A percentile compares a stretch with the other conserved stretches of the same genome.
phyloP scores from a whole-genome alignment of 495 filamentous ascomycete species.

The Penicillium simplicissimum region DNA sequence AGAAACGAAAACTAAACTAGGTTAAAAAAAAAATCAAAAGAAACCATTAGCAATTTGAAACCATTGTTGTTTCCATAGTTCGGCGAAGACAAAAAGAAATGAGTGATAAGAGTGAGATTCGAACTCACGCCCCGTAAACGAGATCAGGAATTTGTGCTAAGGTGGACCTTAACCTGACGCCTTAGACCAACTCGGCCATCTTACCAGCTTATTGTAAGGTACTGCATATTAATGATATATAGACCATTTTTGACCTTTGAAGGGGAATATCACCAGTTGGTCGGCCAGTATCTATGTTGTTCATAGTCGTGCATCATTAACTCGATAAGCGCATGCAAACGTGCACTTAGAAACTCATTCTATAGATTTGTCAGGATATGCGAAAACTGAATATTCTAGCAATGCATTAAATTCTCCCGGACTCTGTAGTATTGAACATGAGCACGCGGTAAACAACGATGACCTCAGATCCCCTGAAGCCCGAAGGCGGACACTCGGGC shows the following conservation, averaged over 20 bases:
- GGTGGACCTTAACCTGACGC: constrained; percentile 41
- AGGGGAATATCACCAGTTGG: background rate
- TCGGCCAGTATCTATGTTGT: background rate
- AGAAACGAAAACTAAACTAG: no score
- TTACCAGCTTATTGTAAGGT: constrained; percentile 23
- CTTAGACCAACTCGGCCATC: constrained; percentile 44
- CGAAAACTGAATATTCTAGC: background rate
- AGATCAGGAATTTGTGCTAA: constrained; percentile 35
- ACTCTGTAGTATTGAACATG: background rate
- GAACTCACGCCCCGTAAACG: constrained; percentile 37
- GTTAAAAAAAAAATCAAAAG: no score
- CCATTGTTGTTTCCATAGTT: no score
- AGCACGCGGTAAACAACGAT: constrained; percentile 10
- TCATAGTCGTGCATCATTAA: background rate
- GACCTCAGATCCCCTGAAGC: constrained; percentile 16
- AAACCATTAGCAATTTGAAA: no score
- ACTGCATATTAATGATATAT: background rate
- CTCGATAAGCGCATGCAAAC: background rate
- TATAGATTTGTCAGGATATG: background rate
- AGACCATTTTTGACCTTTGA: background rate
- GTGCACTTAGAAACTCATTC: background rate
- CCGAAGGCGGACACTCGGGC: constrained; percentile 7
- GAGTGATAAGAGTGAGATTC: constrained; percentile 40
- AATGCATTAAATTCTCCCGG: background rate
- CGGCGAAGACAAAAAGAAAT: background rate